Percentiles rank a stretch among this genome's conserved stretches.
Evolutionary conservation across 345 rosid genomes (phyloP).

Genomic region (Limnanthes douglasii): DNA sequence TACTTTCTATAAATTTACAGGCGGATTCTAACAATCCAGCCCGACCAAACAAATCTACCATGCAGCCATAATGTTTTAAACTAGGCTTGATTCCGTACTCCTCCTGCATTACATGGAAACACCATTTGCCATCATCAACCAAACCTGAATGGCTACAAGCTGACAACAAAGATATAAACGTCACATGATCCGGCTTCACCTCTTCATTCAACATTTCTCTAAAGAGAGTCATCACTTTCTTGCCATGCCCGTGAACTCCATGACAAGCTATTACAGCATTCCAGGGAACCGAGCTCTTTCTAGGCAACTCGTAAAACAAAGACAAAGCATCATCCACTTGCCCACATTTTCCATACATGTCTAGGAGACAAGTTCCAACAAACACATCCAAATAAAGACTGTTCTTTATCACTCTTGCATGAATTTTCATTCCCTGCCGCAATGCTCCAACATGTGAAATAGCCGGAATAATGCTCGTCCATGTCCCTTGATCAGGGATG

Average conservation of each 20-base stretch:
- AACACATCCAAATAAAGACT: constrained; percentile 22
- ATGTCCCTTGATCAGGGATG: constrained; percentile 33
- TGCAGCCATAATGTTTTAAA: constrained; percentile 49
- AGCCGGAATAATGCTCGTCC: constrained; percentile 46
- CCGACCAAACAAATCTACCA: constrained; percentile 51
- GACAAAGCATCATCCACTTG: constrained; percentile 29
- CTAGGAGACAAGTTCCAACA: constrained; percentile 38
- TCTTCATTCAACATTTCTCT: constrained; percentile 28
- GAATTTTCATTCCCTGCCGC: constrained; percentile 39
- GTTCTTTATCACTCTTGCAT: constrained; percentile 24
- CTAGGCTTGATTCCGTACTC: constrained; percentile 26
- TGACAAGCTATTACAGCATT: constrained; percentile 41
- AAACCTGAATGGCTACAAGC: constrained; percentile 59
- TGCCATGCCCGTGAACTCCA: constrained; percentile 34
- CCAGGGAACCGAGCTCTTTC: constrained; percentile 34
- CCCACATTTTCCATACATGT: constrained; percentile 55
- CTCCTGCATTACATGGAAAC: constrained; percentile 29
- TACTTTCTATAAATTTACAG: constrained; percentile 17
- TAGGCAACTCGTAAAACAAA: constrained; percentile 26
- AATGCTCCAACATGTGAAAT: constrained; percentile 37
- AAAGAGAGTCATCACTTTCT: constrained; percentile 30
- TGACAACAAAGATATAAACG: constrained; percentile 38
- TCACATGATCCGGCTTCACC: constrained; percentile 41
- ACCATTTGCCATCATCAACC: constrained; percentile 34
- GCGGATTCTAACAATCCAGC: constrained; percentile 38